Percentiles rank a stretch among this genome's conserved stretches.
phyloP scores from a whole-genome alignment of 2,329 filamentous ascomycete genomes.

The Aureobasidium sp. region DNA sequence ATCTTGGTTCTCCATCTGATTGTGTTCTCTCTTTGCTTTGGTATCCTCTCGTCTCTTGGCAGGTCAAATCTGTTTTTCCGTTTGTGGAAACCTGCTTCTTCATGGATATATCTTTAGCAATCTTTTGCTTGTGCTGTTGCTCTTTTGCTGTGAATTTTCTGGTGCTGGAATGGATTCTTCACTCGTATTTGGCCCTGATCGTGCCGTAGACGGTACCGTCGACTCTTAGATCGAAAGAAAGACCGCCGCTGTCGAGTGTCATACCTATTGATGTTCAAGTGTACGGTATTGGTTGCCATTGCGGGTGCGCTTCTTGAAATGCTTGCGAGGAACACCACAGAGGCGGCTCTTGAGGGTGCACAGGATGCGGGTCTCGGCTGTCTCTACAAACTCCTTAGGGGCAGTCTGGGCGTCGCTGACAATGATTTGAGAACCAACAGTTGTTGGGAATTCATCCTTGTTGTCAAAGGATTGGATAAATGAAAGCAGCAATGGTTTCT shows the following conservation, averaged over 20 bases:
- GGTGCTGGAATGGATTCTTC: neutral
- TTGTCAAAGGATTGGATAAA: neutral
- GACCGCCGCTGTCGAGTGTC: slow-evolving; percentile 68
- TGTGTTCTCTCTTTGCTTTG: neutral
- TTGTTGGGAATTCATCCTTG: neutral
- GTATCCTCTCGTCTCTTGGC: neutral
- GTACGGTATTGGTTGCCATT: slow-evolving; percentile 76
- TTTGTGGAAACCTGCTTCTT: no score
- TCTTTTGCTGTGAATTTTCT: no score
- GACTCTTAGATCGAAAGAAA: slow-evolving; percentile 71
- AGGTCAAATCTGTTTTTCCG: neutral
- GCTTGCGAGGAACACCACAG: slow-evolving; percentile 59
- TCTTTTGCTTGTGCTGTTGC: no score
- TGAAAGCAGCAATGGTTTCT: neutral
- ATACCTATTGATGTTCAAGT: slow-evolving; percentile 76
- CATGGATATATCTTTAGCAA: no score
- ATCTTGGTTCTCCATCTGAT: neutral
- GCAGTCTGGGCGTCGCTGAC: neutral
- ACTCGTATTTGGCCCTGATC: slow-evolving; percentile 67
- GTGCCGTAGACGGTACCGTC: slow-evolving; percentile 68
- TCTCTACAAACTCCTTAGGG: slow-evolving; percentile 24
- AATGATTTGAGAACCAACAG: neutral
- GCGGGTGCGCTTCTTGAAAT: slow-evolving; percentile 67
- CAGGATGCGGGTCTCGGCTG: slow-evolving; percentile 49
- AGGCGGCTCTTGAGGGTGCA: slow-evolving; percentile 70